Base-by-base conservation (phyloP, 768 basidiomycete species). In the Leccinellum rugosiceps region DNA sequence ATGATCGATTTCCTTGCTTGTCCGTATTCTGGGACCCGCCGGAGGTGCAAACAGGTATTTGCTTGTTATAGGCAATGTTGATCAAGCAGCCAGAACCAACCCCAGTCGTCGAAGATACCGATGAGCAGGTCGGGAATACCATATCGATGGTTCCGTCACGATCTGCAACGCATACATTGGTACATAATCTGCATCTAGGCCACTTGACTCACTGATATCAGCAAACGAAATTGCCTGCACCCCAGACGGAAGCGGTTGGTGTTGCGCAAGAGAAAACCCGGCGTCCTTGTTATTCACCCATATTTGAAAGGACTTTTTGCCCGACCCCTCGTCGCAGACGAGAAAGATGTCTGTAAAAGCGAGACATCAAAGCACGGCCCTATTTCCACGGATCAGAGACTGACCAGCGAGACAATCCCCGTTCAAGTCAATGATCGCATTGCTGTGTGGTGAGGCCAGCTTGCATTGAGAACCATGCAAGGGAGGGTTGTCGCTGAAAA, bases 131-230 rank as follows among this genome's bases (percentile, higher is more conserved):
- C 0, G 92, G 82, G 67, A 98, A 93, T 46, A 99, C 79, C 81
- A 98, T 85, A 70, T 98, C 97, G 31, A 98, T 90, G 1, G 96
- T 95, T 1, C 97, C 97, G 64, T 98, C 97, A 7, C 97, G 86
- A 66, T 98, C 95, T 90, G 58, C 2, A 51, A 26, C 30, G 23
- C 13, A 74, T 54, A 48, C 38, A 19, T 53, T 7, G 21, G 52
- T 52, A 17, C 49, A n/a, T 6, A 57, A 23, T 31, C 8, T 23
- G 3, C 9, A 31, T 30, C 25, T 41, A 23, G 19, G 45, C 44
- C 15, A n/a, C 2, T 34, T 55, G 35, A 41, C 78, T 56, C 66
- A 92, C 94, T 90, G 62, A 98, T 82, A 62, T 99, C 96, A 41
- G 90, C 94, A 63, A 99, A 98, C 0, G 88, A 82, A 26, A 98